Evolutionary conservation across 2,329 filamentous ascomycete species (phyloP), one percentile per base, ranked within the genome.

Genomic region (Sporothrix pseudoabietina): DNA sequence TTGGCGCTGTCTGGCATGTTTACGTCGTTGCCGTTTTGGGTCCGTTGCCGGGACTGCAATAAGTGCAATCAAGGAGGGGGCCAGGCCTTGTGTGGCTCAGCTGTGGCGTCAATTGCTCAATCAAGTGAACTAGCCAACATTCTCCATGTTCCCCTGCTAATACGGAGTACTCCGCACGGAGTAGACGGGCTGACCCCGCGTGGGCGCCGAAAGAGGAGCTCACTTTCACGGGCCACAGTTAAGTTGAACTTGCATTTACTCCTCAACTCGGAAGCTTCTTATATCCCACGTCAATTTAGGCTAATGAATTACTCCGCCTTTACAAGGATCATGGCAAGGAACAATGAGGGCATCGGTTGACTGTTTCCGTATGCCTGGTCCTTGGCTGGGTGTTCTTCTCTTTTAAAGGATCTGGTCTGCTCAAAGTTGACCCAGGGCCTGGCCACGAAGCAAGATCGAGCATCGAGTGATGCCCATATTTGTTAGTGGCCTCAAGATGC

Each of bases 11-110:
- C 49, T 71, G 65, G 72, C 63, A 72, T 75, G 75, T 76, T 76
- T 76, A 76, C 75, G 65, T 54, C 10, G 72, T 75, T 76, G 66
- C 75, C 72, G 65, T 70, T 76, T 76, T 74, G 65, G 74, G 74
- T 22, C 68, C 54, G 75, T 76, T 76, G 75, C 75, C 69, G 59
- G 74, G 75, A 72, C 71, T 71, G 59, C 66, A 65, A n/a, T n/a
- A n/a, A 39, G 39, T n/a, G 44, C 41, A 68, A 32, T 30, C n/a
- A 49, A 68, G 61, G 61, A 30, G n/a, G 22, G 39, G 39, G n/a
- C 35, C 39, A 65, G 39, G 61, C 26, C 63, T 44, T 44, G 4
- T 35, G 72, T 70, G 65, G 66, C 65, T 63, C 55, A 73, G 59
- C 35, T 70, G 70, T 71, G 73, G 63, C 63, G 69, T 52, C 47